Base-by-base conservation (phyloP, 2,329 filamentous ascomycete genomes). In the Apiospora rasikravindrae region DNA sequence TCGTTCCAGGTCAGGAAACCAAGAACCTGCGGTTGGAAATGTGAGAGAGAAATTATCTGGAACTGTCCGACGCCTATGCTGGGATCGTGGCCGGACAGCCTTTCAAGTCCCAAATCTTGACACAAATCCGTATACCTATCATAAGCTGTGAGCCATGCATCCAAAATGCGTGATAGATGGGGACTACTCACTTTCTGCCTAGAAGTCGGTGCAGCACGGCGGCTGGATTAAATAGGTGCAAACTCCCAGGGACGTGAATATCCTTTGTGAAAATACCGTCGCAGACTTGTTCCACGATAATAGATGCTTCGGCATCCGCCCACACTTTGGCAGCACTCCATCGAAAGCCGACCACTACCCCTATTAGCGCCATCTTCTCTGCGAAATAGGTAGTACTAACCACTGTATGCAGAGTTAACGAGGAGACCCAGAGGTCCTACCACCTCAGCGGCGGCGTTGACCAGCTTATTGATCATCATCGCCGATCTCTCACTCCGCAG, bases 221-320 rank as follows among this genome's bases (percentile, higher is more conserved):
- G 22, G 45, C 45, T 49, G 45, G 45, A 49, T 49, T 49, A 10
- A 49, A 49, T 49, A 49, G 22, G 22, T 49, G 45, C 19, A 49
- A 49, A 49, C 45, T 49, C 45, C n/a, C 45, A 49, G 49, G 49
- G 49, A 51, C 49, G n/a, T 51, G n/a, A 51, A 51, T 51, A 26
- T 51, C n/a, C n/a, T 24, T 51, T 51, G 7, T 26, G 10, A 51
- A 51, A 51, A 51, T 51, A 7, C 49, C 49, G 26, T 51, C n/a
- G 49, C 49, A 51, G 11, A 51, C 49, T 51, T 51, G 49, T 51
- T 51, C 10, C 49, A 51, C 49, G n/a, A 51, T 24, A 26, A 51
- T 24, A 51, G 49, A 51, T 51, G 49, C 49, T 0, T 51, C 49
- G 49, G 13, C 10, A 24, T 26, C 49, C 49, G 45, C 8, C 45